These are phyloP conservation scores for Lodderomyces margitis DNA, from an alignment of 1,139 yeast genomes.

Conservation along the genomic window DNA sequence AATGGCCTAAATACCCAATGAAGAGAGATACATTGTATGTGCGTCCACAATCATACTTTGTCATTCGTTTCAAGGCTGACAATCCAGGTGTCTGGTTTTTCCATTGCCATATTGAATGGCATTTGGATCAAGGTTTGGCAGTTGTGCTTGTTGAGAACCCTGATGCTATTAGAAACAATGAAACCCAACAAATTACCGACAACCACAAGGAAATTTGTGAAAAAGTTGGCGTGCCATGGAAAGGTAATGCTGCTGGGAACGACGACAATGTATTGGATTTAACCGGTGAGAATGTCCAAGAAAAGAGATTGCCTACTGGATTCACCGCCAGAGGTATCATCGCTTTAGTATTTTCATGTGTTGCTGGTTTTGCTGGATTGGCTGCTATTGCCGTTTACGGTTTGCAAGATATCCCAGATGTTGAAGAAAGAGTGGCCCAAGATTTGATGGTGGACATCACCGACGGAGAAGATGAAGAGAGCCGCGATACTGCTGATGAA, in stretches of 20 bases:
- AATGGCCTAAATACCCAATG: constrained; percentile 61
- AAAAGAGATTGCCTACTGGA: constrained; percentile 62
- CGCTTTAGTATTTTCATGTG: constrained; percentile 55
- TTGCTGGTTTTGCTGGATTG: constrained; percentile 58
- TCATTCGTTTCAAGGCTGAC: constrained; percentile 66
- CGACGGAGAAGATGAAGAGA: constrained; percentile 33
- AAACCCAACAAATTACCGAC: constrained; percentile 36
- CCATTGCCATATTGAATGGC: constrained; percentile 97
- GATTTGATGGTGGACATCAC: constrained; percentile 55
- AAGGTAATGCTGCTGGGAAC: constrained; percentile 73
- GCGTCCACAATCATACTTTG: constrained; percentile 64
- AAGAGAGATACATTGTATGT: constrained; percentile 66
- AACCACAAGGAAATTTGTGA: constrained; percentile 50
- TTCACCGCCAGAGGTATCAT: constrained; percentile 67
- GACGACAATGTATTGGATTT: constrained; percentile 50
- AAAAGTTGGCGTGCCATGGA: constrained; percentile 37
- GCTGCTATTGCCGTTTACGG: constrained; percentile 58
- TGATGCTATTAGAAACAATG: constrained; percentile 38
- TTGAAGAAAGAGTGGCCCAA: constrained; percentile 55
- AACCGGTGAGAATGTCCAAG: constrained; percentile 56
- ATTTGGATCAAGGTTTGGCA: constrained; percentile 83
- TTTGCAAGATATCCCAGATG: constrained; percentile 60
- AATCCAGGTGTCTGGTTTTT: constrained; percentile 93
- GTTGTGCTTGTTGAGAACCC: constrained; percentile 76
- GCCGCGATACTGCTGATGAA: constrained; percentile 9